These are phyloP conservation scores for Naumovozyma dairenensis DNA, from an alignment of 805 yeast genomes.

Conservation along the genomic window DNA sequence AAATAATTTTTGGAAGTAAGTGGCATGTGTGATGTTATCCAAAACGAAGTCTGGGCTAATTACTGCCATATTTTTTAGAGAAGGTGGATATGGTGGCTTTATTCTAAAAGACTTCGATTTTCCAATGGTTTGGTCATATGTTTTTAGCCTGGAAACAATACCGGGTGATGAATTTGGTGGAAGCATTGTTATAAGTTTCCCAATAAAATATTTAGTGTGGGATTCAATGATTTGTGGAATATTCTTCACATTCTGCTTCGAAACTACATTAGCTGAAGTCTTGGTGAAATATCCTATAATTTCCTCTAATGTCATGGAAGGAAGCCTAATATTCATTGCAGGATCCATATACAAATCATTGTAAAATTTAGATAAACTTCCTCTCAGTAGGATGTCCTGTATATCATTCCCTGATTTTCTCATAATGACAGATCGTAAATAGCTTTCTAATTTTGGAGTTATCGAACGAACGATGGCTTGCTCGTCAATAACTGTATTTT, in stretches of 20 bases:
- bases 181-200: too few relatives aligned
- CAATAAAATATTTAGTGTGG: slow-evolving; percentile 21
- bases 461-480: too few relatives aligned
- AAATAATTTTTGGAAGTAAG: slow-evolving; percentile 42
- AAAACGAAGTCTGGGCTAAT: slow-evolving; percentile 46
- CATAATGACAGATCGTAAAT: too few relatives aligned
- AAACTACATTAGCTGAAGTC: slow-evolving; percentile 42
- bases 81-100: slow-evolving; percentile 9
- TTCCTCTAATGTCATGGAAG: slow-evolving; percentile 27
- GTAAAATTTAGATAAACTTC: slow-evolving; percentile 53
- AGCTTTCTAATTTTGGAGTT: too few relatives aligned
- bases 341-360: slow-evolving; percentile 46
- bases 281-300: slow-evolving; percentile 44
- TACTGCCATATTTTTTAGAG: background rate
- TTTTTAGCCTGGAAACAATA: too few relatives aligned
- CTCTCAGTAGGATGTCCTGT: slow-evolving; percentile 37
- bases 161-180: slow-evolving; percentile 2
- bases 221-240: slow-evolving; percentile 17
- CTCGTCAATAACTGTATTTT: too few relatives aligned
- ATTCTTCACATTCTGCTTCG: slow-evolving; percentile 29
- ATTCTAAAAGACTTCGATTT: background rate
- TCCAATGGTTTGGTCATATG: background rate
- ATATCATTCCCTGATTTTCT: slow-evolving; percentile 3
- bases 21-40: slow-evolving; percentile 45
- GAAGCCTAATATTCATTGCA: too few relatives aligned